Evolutionary conservation across 257 asterid species (phyloP), one percentile per base, ranked within the genome.

Genomic region (Plectranthus barbatus): DNA sequence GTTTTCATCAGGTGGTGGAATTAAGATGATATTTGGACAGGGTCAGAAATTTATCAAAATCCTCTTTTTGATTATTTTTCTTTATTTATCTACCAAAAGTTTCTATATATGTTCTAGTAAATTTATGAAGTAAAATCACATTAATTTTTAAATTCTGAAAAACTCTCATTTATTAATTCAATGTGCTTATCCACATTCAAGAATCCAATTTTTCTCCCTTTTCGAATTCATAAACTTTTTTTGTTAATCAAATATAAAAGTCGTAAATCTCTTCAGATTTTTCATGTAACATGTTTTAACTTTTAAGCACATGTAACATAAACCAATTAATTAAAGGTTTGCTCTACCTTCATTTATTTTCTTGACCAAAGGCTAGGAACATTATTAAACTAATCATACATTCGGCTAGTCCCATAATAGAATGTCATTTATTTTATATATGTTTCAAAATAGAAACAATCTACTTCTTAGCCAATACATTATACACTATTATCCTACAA

Each of bases 1-100:
- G 59, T 42, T 66, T 57, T 56, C 62, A 26, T 71, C 67, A 49
- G 71, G 71, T 46, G 71, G 60, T 36, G n/a, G n/a, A n/a, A n/a
- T n/a, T n/a, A 70, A 10, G 9, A 58, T n/a, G 55, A 60, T 40
- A 14, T 10, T 51, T 69, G 39, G 14, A 60, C 59, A 44, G 53
- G 20, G 10, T 33, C 31, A 24, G 3, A 51, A 23, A 23, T 37
- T 56, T 56, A 14, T 15, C 44, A 26, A 12, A 23, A 0, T 29
- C 31, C 31, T 33, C 9, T 9, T n/a, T n/a, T n/a, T n/a, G n/a
- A 7, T 14, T 10, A 8, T 53, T 24, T 26, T 26, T 3, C 7
- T 54, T 14, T 14, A 9, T 55, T 31, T 15, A 23, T 6, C 1
- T n/a, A n/a, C n/a, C n/a, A n/a, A n/a, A n/a, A n/a, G n/a, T n/a